Percentiles rank a stretch among this genome's conserved stretches.
Conservation (phyloP, 2,329 filamentous ascomycete genomes). For the Nannizzia gypsea region DNA sequence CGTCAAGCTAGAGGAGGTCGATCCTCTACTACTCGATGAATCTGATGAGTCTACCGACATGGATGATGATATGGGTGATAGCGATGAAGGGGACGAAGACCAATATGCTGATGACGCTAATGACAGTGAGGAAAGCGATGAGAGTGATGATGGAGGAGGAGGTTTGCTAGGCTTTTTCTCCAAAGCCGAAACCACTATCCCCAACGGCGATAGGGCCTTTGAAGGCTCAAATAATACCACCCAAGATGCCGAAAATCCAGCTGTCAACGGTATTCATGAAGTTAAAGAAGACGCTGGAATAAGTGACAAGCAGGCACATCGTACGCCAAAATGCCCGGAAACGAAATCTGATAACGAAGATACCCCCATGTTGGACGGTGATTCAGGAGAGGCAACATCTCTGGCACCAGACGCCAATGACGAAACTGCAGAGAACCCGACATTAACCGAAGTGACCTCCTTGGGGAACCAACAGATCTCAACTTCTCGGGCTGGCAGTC, state of each 20-base stretch:
- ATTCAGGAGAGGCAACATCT: not conserved
- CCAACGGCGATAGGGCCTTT: constrained; percentile 17
- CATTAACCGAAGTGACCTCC: not conserved
- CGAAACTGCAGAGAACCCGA: not conserved
- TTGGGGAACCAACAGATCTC: not conserved
- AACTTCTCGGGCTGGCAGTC: not conserved
- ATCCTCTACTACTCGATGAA: constrained; percentile 35
- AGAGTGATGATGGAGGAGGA: constrained; percentile 37
- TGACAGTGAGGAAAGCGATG: constrained; percentile 38
- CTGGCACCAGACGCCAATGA: not conserved
- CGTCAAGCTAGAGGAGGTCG: constrained; percentile 31
- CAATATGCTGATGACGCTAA: constrained; percentile 34
- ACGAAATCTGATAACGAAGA: not conserved
- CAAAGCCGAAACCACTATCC: constrained; percentile 25
- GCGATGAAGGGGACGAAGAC: constrained; percentile 26
- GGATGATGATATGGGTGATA: constrained; percentile 39
- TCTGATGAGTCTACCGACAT: constrained; percentile 38
- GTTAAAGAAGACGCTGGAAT: constrained; percentile 22
- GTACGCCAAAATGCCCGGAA: constrained; percentile 19
- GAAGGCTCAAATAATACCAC: constrained; percentile 32
- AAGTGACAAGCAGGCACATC: constrained; percentile 26
- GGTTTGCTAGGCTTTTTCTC: constrained; percentile 39
- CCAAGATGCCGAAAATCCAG: constrained; percentile 16
- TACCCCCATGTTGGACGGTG: not conserved
- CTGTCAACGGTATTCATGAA: constrained; percentile 11